A percentile compares a stretch with the other conserved stretches of the same genome.
Conservation (phyloP, 2,329 filamentous ascomycete species). For the Pseudogymnoascus sp. region DNA sequence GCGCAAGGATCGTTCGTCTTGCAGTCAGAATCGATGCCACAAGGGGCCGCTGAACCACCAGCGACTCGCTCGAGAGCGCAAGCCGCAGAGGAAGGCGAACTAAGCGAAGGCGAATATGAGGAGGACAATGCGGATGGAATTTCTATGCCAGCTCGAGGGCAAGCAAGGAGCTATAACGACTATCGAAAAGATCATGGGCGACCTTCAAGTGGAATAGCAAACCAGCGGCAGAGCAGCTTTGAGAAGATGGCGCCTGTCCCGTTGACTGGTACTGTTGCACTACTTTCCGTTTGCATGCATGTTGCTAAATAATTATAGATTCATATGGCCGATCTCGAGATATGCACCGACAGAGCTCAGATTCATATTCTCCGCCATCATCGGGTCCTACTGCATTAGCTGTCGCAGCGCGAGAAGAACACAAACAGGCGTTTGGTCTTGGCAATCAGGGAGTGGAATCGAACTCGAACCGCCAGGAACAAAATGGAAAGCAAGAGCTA, state of each 20-base stretch:
- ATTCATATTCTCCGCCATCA: conserved; percentile 1
- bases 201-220: not conserved
- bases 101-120: conserved; percentile 60
- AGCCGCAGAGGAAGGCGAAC: conserved; percentile 61
- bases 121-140: conserved; percentile 27
- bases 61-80: conserved; percentile 10
- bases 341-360: not conserved
- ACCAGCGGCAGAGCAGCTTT: not conserved
- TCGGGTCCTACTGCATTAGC: not conserved
- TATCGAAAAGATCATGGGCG: not conserved
- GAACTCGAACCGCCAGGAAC: not conserved
- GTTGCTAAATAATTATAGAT: conserved; percentile 2
- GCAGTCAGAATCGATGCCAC: not conserved
- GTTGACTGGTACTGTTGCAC: not conserved
- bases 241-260: not conserved
- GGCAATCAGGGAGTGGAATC: not conserved
- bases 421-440: not conserved
- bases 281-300: not conserved
- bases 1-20: not conserved
- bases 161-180: not conserved
- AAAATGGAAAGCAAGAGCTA: not conserved
- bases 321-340: not conserved
- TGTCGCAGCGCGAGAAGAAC: not conserved
- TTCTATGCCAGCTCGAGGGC: not conserved
- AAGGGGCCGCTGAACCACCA: not conserved